A percentile compares a stretch with the other conserved stretches of the same genome.
These are phyloP conservation scores for Xylariaceae sp. DNA, from an alignment of 2,329 filamentous ascomycete genomes.

Conservation along the genomic window DNA sequence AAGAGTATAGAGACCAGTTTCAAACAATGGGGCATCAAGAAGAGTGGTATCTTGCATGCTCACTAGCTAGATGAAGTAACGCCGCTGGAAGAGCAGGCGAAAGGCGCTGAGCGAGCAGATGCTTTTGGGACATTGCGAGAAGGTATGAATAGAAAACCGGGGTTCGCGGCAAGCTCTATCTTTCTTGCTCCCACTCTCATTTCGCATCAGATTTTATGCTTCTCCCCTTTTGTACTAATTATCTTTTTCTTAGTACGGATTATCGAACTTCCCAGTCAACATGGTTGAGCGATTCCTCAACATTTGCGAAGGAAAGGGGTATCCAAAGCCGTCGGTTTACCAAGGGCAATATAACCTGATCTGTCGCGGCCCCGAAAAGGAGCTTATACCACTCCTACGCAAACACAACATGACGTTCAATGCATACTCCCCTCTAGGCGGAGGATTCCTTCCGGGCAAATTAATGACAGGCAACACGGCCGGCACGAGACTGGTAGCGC, in stretches of 20 bases:
- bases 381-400: slow-evolving; percentile 12
- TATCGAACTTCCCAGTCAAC: slow-evolving; percentile 16
- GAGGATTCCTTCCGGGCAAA: slow-evolving; percentile 15
- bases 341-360: slow-evolving; percentile 19
- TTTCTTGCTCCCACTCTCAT: too few species aligned
- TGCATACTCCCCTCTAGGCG: slow-evolving; percentile 16
- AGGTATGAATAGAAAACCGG: slow-evolving; percentile 45
- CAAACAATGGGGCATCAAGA: background rate
- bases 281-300: slow-evolving; percentile 11
- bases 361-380: slow-evolving; percentile 11
- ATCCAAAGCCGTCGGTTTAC: slow-evolving; percentile 16
- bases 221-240: background rate
- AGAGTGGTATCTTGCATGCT: slow-evolving; percentile 13
- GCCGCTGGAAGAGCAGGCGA: slow-evolving; percentile 14
- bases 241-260: slow-evolving; percentile 10
- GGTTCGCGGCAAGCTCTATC: too few species aligned
- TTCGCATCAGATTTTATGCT: too few species aligned
- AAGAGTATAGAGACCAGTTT: slow-evolving; percentile 9
- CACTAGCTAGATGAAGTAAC: slow-evolving; percentile 10
- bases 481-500: slow-evolving; percentile 13
- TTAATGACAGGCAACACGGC: slow-evolving; percentile 10
- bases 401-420: slow-evolving; percentile 15
- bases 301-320: slow-evolving; percentile 16
- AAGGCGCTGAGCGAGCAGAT: slow-evolving; percentile 38
- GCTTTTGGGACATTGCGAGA: slow-evolving; percentile 56